phyloP scores from a whole-genome alignment of 495 filamentous ascomycete genomes.

The Podospora appendiculata region DNA sequence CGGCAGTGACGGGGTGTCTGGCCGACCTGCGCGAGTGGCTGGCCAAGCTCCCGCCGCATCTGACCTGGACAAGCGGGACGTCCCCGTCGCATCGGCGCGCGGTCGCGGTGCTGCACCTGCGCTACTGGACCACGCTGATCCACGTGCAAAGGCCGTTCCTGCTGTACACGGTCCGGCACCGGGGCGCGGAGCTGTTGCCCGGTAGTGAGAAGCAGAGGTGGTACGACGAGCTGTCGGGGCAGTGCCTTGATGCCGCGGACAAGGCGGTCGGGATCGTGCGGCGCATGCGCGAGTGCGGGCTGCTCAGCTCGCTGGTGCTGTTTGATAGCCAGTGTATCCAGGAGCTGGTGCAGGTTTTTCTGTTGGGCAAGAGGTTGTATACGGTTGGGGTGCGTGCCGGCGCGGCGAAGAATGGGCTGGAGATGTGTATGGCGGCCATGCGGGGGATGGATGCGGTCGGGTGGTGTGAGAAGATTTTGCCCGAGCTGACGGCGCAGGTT shows the following conservation, averaged over 20 bases:
- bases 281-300: not conserved
- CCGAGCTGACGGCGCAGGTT: conserved; percentile 6
- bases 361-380: not conserved
- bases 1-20: conserved; percentile 1
- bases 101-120: conserved; percentile 5
- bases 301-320: conserved; percentile 4
- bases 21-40: not conserved
- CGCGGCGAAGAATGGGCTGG: not conserved
- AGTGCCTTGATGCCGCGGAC: not conserved
- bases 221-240: not conserved
- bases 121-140: conserved; percentile 1
- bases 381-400: not conserved
- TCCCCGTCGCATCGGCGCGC: not conserved
- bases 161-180: not conserved
- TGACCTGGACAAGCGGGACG: not conserved
- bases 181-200: not conserved
- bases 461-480: conserved; percentile 3
- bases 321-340: conserved; percentile 5
- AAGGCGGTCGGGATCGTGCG: conserved; percentile 1
- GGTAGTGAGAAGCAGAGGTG: no score
- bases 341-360: conserved; percentile 5
- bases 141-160: conserved; percentile 4
- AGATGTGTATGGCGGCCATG: conserved; percentile 1
- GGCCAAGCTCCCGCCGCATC: not conserved
- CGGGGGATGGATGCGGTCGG: conserved; percentile 2